A percentile compares a stretch with the other conserved stretches of the same genome.
Conservation (phyloP, 2,329 filamentous ascomycete genomes). For the Xylariaceae sp. region DNA sequence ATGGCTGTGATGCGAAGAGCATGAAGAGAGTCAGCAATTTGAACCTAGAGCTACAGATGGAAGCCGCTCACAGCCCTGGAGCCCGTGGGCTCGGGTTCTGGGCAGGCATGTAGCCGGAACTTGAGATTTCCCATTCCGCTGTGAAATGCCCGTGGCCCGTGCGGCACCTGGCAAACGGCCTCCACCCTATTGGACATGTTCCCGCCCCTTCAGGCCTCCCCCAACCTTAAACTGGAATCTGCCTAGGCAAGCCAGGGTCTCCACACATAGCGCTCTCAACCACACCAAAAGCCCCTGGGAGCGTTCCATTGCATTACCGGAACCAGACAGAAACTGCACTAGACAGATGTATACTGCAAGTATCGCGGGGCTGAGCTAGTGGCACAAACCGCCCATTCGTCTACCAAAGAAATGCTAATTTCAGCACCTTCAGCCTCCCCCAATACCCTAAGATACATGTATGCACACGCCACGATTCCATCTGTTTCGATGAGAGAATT, state of each 20-base stretch:
- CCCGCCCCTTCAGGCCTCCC: no score
- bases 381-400: not conserved
- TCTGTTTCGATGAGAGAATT: constrained; percentile 42
- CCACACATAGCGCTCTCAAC: not conserved
- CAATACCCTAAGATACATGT: constrained; percentile 34
- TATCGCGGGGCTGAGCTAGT: constrained; percentile 35
- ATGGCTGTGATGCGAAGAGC: no score
- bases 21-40: no score
- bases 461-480: constrained; percentile 43
- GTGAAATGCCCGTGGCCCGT: not conserved
- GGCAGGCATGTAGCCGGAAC: not conserved
- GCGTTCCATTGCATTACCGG: constrained; percentile 29
- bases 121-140: not conserved
- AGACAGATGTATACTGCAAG: constrained; percentile 28
- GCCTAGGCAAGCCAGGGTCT: no score
- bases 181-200: no score
- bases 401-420: not conserved
- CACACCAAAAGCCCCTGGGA: not conserved
- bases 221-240: no score
- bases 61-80: no score
- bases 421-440: constrained; percentile 23
- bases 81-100: no score
- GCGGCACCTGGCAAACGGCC: no score
- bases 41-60: no score
- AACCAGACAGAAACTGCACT: constrained; percentile 20